Evolutionary conservation across 1,139 yeast species (phyloP), one percentile per base, ranked within the genome.

Genomic region (Arxiozyma bovina): DNA sequence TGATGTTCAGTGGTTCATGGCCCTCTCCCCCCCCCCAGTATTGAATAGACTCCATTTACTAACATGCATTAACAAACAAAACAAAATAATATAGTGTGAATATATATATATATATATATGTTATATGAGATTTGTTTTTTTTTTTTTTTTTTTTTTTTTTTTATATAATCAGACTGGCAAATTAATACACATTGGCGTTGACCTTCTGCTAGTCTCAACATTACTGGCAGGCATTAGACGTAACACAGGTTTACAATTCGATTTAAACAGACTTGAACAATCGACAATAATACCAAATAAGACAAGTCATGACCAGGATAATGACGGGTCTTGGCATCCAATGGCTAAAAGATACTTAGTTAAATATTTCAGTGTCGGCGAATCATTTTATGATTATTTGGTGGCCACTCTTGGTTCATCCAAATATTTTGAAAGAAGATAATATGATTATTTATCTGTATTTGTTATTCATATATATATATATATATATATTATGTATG

Each of bases 151-250:
- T 8, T 30, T 9, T 30, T 30, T 9, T 9, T 30, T 30, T 30
- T 9, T 9, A 3, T n/a, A 21, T 15, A 20, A 20, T 15, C 55
- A 77, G 82, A 62, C 82, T 50, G 82, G 84, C n/a, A 85, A 77
- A 75, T 67, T 77, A 4, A 68, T 84, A 54, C 98, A 93, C 70
- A 64, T 78, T 53, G 78, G 90, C 2, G 72, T 85, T 46, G 98
- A 93, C 68, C 76, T 90, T 49, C 82, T 85, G 1, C 76, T 93
- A 48, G 76, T 89, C 5, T 86, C 96, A 1, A 85, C 96, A 0
- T 80, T 90, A 53, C 75, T 93, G 54, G 96, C 98, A 0, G 98
- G 97, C 1, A 82, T 93, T 52, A 88, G 85, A 71, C 81, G 96
- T 68, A 83, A 84, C 62, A 85, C 97, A 3, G 98, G 98, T 0